Conservation (phyloP, 495 filamentous ascomycete species). For the Penicillium robsamsonii region DNA sequence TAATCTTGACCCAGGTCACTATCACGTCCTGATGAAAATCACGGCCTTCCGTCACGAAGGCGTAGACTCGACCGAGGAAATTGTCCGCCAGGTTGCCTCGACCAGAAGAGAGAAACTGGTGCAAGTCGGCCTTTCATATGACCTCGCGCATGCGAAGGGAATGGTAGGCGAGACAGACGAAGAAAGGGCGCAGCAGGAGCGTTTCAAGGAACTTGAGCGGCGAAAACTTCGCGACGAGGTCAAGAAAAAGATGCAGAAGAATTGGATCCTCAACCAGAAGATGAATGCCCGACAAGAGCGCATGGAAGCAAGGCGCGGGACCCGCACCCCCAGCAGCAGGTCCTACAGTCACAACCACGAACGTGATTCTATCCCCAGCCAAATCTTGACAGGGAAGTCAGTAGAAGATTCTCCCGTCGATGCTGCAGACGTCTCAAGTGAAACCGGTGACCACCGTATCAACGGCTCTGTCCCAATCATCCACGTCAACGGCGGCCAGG, state of each 20-base stretch:
- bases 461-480: slow-evolving; percentile 33
- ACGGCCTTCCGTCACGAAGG: slow-evolving; percentile 59
- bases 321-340: slow-evolving; percentile 8
- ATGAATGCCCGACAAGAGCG: slow-evolving; percentile 43
- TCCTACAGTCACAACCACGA: slow-evolving; percentile 10
- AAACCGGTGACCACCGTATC: slow-evolving; percentile 17
- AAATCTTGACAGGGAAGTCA: slow-evolving; percentile 26
- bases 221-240: slow-evolving; percentile 43
- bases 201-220: slow-evolving; percentile 44
- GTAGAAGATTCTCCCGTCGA: slow-evolving; percentile 30
- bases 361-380: slow-evolving; percentile 9
- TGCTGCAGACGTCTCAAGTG: slow-evolving; percentile 20
- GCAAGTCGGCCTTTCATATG: slow-evolving; percentile 77
- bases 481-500: slow-evolving; percentile 36
- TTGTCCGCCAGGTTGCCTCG: slow-evolving; percentile 61
- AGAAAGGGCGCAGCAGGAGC: slow-evolving; percentile 53
- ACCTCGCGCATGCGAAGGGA: slow-evolving; percentile 79
- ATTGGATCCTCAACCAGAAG: slow-evolving; percentile 51
- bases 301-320: slow-evolving; percentile 25
- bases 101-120: slow-evolving; percentile 75
- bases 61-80: slow-evolving; percentile 60
- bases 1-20: slow-evolving; percentile 76
- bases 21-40: slow-evolving; percentile 76
- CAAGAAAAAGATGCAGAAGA: slow-evolving; percentile 49
- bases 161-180: slow-evolving; percentile 62